These are phyloP conservation scores for Kalanchoe fedtschenkoi DNA, from an alignment of 164 flowering plant species.

Conservation along the genomic window DNA sequence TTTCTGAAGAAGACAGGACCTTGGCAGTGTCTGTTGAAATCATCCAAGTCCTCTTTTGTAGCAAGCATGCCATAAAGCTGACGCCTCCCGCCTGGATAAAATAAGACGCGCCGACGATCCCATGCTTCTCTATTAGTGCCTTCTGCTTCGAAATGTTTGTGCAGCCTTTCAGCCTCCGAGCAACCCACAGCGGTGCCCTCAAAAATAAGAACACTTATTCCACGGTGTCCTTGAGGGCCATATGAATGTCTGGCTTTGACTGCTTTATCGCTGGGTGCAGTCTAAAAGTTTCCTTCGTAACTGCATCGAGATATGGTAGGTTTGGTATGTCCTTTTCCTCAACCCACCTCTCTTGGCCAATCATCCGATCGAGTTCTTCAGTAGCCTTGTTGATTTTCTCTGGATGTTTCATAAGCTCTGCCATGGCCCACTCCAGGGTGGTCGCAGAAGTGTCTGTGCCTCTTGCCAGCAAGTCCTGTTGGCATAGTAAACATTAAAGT, in stretches of 20 bases:
- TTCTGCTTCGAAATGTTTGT: conserved; percentile 56
- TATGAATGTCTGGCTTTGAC: conserved; percentile 73
- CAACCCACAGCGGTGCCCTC: conserved; percentile 68
- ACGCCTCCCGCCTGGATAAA: conserved; percentile 70
- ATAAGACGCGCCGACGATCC: conserved; percentile 32
- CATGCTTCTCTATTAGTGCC: conserved; percentile 63
- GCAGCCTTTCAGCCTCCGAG: conserved; percentile 75
- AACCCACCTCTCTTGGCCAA: conserved; percentile 17
- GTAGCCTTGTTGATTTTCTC: conserved; percentile 10
- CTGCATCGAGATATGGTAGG: conserved; percentile 16
- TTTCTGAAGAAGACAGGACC: conserved; percentile 25
- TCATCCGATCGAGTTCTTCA: conserved; percentile 15
- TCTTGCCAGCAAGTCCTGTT: conserved; percentile 60
- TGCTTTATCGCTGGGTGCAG: conserved; percentile 29
- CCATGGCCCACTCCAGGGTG: conserved; percentile 61
- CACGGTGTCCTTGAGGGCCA: conserved; percentile 96
- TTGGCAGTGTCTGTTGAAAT: conserved; percentile 62
- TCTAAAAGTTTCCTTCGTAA: conserved; percentile 19
- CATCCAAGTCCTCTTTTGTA: conserved; percentile 48
- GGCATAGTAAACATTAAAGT: too few relatives aligned
- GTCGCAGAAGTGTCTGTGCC: conserved; percentile 72
- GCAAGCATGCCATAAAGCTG: conserved; percentile 84
- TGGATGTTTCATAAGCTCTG: conserved; percentile 20
- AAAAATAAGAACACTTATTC: conserved; percentile 80
- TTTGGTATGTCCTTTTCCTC: conserved; percentile 15